Conservation (phyloP, 1,284 basidiomycete species). For the Cryptococcus sp. region DNA sequence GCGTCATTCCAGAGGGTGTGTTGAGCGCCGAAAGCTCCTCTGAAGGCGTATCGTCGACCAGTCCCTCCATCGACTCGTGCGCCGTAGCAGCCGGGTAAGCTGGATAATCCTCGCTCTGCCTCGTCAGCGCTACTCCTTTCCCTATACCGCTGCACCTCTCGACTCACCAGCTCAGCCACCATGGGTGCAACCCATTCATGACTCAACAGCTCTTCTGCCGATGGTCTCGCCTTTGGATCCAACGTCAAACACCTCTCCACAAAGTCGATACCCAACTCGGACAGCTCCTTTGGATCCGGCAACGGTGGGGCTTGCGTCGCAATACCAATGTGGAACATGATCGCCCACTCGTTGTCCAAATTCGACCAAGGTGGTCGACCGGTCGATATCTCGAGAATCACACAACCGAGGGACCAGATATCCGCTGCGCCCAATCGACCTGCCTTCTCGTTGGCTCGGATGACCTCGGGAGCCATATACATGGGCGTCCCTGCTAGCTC, state of each 20-base stretch:
- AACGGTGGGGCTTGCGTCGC: constrained; percentile 94
- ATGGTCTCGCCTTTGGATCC: constrained; percentile 76
- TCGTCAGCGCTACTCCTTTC: background rate
- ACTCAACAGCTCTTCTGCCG: constrained; percentile 75
- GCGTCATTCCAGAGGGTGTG: background rate
- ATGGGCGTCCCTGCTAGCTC: constrained; percentile 96
- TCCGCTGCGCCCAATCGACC: constrained; percentile 94
- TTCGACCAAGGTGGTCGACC: constrained; percentile 98
- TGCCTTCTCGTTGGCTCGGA: constrained; percentile 70
- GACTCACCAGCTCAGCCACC: constrained; percentile 31
- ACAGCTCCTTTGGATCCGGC: constrained; percentile 84
- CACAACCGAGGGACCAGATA: constrained; percentile 90
- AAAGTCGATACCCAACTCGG: constrained; percentile 86
- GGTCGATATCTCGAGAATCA: constrained; percentile 92
- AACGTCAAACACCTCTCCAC: constrained; percentile 88
- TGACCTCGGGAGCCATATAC: constrained; percentile 99
- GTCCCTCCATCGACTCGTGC: background rate
- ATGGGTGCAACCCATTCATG: constrained; percentile 75
- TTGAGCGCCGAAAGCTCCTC: background rate
- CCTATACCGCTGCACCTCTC: too few relatives aligned
- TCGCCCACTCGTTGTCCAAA: constrained; percentile 98
- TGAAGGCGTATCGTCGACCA: background rate
- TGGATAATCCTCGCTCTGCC: too few relatives aligned
- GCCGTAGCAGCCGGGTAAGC: background rate
- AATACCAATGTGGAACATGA: constrained; percentile 99